Evolutionary conservation across 129 eudicot genomes (phyloP).

Genomic region (Heracleum sosnowskyi): DNA sequence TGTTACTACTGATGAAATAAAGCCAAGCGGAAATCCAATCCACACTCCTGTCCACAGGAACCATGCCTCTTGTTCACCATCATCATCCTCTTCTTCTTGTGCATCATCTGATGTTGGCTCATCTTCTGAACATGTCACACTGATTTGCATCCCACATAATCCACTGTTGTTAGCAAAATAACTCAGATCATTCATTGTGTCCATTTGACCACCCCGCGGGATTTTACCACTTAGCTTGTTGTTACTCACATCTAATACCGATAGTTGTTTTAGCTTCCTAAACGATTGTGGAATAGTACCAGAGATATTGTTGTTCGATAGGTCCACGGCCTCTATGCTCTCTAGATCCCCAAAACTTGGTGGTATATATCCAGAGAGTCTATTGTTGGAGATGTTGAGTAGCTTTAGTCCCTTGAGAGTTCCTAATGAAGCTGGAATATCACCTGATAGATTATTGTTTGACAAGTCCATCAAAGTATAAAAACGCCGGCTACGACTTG

Average conservation of each 20-base stretch:
- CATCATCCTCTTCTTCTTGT: slow-evolving; percentile 6
- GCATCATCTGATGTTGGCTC: slow-evolving; percentile 4
- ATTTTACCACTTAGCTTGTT: slow-evolving; percentile 37
- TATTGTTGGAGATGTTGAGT: slow-evolving; percentile 42
- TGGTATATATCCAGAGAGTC: slow-evolving; percentile 36
- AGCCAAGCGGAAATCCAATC: slow-evolving; percentile 43
- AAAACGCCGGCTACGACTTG: slow-evolving; percentile 25
- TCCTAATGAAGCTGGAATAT: slow-evolving; percentile 42
- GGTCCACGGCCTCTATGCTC: slow-evolving; percentile 41
- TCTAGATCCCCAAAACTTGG: slow-evolving; percentile 24
- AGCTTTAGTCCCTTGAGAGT: slow-evolving; percentile 34
- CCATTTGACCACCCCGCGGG: slow-evolving; percentile 44
- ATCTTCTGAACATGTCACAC: slow-evolving; percentile 24
- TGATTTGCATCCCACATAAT: slow-evolving; percentile 50
- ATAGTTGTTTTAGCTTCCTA: slow-evolving; percentile 23
- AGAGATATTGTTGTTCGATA: slow-evolving; percentile 35
- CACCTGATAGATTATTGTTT: slow-evolving; percentile 32
- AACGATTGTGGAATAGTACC: slow-evolving; percentile 42
- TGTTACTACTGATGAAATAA: slow-evolving; percentile 20
- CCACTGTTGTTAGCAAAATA: slow-evolving; percentile 43
- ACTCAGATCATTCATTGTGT: slow-evolving; percentile 29
- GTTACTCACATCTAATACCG: slow-evolving; percentile 42
- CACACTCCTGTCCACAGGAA: slow-evolving; percentile 32
- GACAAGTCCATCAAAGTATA: slow-evolving; percentile 53
- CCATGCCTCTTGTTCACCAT: slow-evolving; percentile 24